Evolutionary conservation across 176 grass and related monocot species (phyloP), one percentile per base, ranked within the genome.

Genomic region (Guadua angustifolia): DNA sequence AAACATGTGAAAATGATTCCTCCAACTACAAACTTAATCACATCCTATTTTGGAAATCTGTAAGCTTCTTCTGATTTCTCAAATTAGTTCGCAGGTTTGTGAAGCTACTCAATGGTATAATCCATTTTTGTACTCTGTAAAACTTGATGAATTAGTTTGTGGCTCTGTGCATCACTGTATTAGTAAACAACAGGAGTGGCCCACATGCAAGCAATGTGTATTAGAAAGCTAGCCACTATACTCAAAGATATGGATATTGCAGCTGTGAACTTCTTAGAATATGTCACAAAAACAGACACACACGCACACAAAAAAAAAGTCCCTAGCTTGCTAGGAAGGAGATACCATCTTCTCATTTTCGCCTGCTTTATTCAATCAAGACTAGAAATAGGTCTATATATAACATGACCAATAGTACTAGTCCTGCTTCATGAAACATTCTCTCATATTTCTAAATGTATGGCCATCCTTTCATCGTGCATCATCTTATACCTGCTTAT

Each of bases 1-100:
- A 80, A 81, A 80, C 13, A 5, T 33, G 61, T 75, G 32, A 80
- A 51, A 75, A 42, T 68, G 0, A 44, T 53, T 74, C 29, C 19
- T 16, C 33, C 17, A 74, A 59, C 55, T 24, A 5, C 16, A 39
- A 68, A 38, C 42, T 71, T 42, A 71, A 43, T 43, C 51, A 19
- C 52, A 80, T 70, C 15, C 77, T 5, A 35, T 13, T 74, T 83
- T 50, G 32, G 0, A 73, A 65, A 25, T 16, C 13, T 47, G 19
- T 49, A 57, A 24, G 39, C 5, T 25, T 5, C n/a, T 60, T 43
- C 0, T 71, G 22, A 58, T 39, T 46, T 13, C 7, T 3, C 0
- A 43, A 66, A 71, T 14, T 62, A 73, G 26, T 73, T 61, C 13
- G n/a, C 25, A 82, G 7, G 18, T 24, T 47, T 33, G 12, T 67